Conservation (phyloP, 768 basidiomycete species). For the Lactarius quietus region DNA sequence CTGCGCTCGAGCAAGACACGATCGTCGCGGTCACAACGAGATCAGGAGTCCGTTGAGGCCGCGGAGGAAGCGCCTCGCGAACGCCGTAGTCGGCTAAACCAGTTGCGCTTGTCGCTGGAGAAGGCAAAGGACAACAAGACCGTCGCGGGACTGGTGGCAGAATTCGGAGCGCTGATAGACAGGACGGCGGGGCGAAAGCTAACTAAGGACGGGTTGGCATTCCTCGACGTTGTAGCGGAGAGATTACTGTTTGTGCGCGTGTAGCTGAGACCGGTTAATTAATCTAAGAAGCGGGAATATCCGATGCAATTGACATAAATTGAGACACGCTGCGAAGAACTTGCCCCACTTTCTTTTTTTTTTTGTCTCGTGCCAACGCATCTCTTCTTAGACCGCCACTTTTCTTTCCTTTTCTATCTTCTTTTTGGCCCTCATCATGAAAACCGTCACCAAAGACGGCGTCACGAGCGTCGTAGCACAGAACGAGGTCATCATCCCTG, state of each 20-base stretch:
- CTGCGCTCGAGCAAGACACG: slow-evolving; percentile 41
- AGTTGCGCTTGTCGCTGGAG: slow-evolving; percentile 52
- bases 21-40: slow-evolving; percentile 32
- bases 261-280: slow-evolving; percentile 9
- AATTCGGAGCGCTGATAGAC: slow-evolving; percentile 68
- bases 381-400: neutral
- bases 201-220: slow-evolving; percentile 74
- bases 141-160: slow-evolving; percentile 61
- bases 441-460: slow-evolving; percentile 22
- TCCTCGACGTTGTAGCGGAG: slow-evolving; percentile 58
- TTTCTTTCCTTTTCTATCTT: neutral
- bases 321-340: too few relatives aligned
- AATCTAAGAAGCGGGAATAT: slow-evolving; percentile 11
- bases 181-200: slow-evolving; percentile 65
- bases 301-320: neutral
- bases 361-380: neutral
- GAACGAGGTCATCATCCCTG: slow-evolving; percentile 65
- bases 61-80: slow-evolving; percentile 33
- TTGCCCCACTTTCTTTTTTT: neutral
- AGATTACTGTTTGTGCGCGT: slow-evolving; percentile 43
- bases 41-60: slow-evolving; percentile 33
- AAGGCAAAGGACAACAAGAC: slow-evolving; percentile 49
- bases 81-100: slow-evolving; percentile 52
- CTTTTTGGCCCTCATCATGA: slow-evolving; percentile 17
- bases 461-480: slow-evolving; percentile 43